Evolutionary conservation across 768 basidiomycete species (phyloP), one percentile per base, ranked within the genome.

Genomic region (Collybia mongolica): DNA sequence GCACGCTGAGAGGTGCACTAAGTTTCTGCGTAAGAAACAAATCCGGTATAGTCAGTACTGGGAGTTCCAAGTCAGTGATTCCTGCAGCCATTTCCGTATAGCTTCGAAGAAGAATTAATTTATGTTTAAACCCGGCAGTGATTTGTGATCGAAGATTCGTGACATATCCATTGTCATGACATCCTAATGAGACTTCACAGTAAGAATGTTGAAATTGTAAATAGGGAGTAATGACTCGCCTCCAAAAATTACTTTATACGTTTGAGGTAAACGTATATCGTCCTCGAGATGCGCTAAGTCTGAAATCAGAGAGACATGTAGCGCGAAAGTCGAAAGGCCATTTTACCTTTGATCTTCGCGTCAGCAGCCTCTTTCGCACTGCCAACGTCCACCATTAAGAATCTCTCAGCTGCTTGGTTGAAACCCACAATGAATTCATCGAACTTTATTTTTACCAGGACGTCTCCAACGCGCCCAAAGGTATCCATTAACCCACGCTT

Each of bases 101-200:
- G 49, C 83, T 76, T 67, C 76, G 80, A 43, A 89, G 72, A 28
- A 88, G 73, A 51, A 83, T 73, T 54, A 88, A 70, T 68, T 86
- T 89, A 49, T 82, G 69, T 54, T 77, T 76, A 58, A 76, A 80
- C 26, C 86, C 84, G 24, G 80, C 77, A 39, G 86, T 86, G 46
- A 84, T 79, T 44, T 83, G 77, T 17, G 83, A 81, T 41, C 78
- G 77, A 46, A 89, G 76, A 50, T 72, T 75, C 20, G 80, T 76
- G 44, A 79, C 74, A 68, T 89, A 88, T 57, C 87, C 86, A 68
- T 81, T 82, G 67, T 88, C 86, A 62, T 88, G 87, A 59, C 82
- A 83, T 54, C 84, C 85, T 87, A 49, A 11, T 12, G 14, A 8
- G 42, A 51, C 15, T 46, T 28, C n/a, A 53, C 17, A 54, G 18